Conservation (phyloP, 192 early-diverging fungal species). For the Powellomyces hirtus region DNA sequence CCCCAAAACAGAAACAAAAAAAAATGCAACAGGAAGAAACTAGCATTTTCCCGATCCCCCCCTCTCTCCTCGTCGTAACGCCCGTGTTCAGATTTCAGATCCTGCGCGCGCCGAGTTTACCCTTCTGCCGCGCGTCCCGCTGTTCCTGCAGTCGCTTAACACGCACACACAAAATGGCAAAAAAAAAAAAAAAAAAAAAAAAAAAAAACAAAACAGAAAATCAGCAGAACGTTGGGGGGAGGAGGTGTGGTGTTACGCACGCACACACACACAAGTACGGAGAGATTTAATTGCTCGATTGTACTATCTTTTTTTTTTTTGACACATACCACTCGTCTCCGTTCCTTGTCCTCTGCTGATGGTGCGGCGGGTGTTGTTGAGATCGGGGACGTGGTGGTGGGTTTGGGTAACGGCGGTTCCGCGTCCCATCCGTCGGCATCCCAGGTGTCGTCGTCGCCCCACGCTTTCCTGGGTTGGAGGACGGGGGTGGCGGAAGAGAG, state of each 20-base stretch:
- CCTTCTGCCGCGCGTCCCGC: slow-evolving; percentile 6
- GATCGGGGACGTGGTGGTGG: background rate
- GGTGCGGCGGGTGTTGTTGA: background rate
- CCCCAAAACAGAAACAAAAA: no score
- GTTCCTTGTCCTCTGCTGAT: background rate
- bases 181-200: no score
- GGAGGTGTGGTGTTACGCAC: background rate
- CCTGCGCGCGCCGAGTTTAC: slow-evolving; percentile 5
- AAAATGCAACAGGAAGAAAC: no score
- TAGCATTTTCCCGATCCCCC: no score
- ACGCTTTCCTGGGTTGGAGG: background rate
- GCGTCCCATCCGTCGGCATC: slow-evolving; percentile 6
- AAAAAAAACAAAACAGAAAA: no score
- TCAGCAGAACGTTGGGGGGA: background rate
- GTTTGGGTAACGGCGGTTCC: background rate
- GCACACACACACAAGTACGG: no score
- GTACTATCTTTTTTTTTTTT: no score
- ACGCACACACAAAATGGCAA: no score
- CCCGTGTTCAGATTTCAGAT: no score
- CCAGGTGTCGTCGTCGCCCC: slow-evolving; percentile 1
- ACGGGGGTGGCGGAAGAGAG: background rate
- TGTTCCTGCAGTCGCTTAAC: background rate
- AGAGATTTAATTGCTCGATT: no score
- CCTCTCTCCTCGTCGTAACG: no score
- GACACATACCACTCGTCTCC: slow-evolving; percentile 2